A percentile compares a stretch with the other conserved stretches of the same genome.
Evolutionary conservation across 2,329 filamentous ascomycete genomes (phyloP).

Genomic region (Aspergillus versicolor): DNA sequence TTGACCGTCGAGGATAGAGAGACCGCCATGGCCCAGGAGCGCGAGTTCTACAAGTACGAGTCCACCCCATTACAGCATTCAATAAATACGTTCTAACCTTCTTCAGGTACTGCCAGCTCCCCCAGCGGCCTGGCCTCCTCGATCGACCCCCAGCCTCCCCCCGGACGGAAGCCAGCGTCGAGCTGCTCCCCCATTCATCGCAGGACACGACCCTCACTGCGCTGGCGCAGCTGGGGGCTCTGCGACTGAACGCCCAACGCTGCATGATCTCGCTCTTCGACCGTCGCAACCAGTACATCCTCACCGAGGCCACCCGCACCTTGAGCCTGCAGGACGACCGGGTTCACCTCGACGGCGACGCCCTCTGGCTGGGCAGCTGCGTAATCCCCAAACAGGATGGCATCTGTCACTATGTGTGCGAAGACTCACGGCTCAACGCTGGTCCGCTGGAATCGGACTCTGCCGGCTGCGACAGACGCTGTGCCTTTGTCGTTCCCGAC

Average conservation of each 20-base stretch:
- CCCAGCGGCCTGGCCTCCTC: conserved; percentile 6
- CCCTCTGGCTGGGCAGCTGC: conserved; percentile 30
- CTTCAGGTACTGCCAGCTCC: conserved; percentile 5
- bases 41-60: conserved; percentile 12
- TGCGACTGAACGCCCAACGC: conserved; percentile 45
- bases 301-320: conserved; percentile 52
- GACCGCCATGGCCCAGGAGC: conserved; percentile 9
- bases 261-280: conserved; percentile 55
- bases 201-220: conserved; percentile 44
- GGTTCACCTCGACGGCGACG: conserved; percentile 16
- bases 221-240: conserved; percentile 51
- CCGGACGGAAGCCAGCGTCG: neutral
- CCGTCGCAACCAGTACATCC: conserved; percentile 47
- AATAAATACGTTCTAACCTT: no score
- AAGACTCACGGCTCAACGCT: neutral
- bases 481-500: neutral
- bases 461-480: neutral
- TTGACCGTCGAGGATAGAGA: neutral
- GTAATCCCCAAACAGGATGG: conserved; percentile 28
- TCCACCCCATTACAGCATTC: neutral
- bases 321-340: conserved; percentile 26
- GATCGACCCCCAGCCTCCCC: conserved; percentile 4
- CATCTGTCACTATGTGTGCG: conserved; percentile 27
- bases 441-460: neutral
- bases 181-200: conserved; percentile 25